Evolutionary conservation across 2,329 filamentous ascomycete genomes (phyloP).

Genomic region (Graphium sp.): DNA sequence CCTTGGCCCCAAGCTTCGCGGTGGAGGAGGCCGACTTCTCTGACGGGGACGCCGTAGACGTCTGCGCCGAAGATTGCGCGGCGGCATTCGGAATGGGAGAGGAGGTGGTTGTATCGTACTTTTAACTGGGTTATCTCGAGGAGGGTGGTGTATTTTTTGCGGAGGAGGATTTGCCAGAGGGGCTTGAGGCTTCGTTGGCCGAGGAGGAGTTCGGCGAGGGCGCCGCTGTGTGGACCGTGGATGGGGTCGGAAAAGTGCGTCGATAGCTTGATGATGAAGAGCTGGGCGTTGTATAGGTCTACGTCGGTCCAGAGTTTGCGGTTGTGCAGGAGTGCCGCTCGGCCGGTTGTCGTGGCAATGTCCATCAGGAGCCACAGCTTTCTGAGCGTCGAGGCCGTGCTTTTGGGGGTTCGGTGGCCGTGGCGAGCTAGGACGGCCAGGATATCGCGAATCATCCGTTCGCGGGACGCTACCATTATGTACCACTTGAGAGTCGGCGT

Average conservation of each 20-base stretch:
- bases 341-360: constrained; percentile 34
- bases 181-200: constrained; percentile 36
- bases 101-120: constrained; percentile 31
- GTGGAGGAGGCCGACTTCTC: constrained; percentile 33
- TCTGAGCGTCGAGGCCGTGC: constrained; percentile 29
- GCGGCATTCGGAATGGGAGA: too few species aligned
- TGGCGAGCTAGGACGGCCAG: constrained; percentile 39
- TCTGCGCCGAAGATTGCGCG: constrained; percentile 10
- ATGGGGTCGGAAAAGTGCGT: constrained; percentile 52
- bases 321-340: constrained; percentile 37
- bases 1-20: constrained; percentile 39
- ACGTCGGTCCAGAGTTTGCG: constrained; percentile 33
- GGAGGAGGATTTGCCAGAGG: constrained; percentile 43
- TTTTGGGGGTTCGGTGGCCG: constrained; percentile 36
- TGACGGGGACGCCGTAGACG: constrained; percentile 32
- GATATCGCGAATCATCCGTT: constrained; percentile 42
- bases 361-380: constrained; percentile 65
- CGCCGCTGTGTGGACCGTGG: constrained; percentile 29
- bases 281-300: constrained; percentile 43
- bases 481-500: constrained; percentile 53
- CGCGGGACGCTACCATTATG: constrained; percentile 44
- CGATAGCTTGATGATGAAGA: constrained; percentile 57
- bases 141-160: constrained; percentile 29
- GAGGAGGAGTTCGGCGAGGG: constrained; percentile 39
- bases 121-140: constrained; percentile 38